A percentile compares a stretch with the other conserved stretches of the same genome.
Conservation (phyloP, 495 filamentous ascomycete genomes). For the Tuber indicum region DNA sequence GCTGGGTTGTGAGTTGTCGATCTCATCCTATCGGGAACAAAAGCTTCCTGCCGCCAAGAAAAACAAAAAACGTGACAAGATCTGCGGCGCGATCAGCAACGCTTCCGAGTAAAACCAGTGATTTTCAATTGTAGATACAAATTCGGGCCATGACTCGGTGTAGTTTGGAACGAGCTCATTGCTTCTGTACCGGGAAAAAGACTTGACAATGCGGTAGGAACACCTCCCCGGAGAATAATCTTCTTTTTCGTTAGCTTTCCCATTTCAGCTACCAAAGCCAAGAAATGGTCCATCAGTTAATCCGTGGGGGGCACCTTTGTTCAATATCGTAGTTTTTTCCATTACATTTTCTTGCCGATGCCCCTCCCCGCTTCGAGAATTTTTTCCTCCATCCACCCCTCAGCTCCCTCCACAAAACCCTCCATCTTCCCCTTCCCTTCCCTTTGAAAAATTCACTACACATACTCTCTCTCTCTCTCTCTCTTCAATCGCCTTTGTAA, state of each 20-base stretch:
- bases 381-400: not conserved
- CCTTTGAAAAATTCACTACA: not conserved
- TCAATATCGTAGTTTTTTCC: not conserved
- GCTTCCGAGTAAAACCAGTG: not conserved
- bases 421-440: not conserved
- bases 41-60: not conserved
- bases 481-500: not conserved
- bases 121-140: not conserved
- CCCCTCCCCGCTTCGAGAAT: not conserved
- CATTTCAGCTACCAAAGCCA: not conserved
- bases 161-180: not conserved
- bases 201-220: not conserved
- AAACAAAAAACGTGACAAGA: not conserved
- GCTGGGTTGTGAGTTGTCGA: not conserved
- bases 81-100: not conserved
- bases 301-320: not conserved
- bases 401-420: slow-evolving; percentile 1
- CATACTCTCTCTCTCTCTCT: not conserved
- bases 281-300: not conserved
- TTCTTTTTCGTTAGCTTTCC: not conserved
- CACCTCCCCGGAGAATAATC: not conserved
- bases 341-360: not conserved
- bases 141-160: not conserved
- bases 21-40: not conserved
- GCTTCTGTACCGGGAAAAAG: slow-evolving; percentile 1